Base-by-base conservation (phyloP, 192 early-diverging fungal genomes). In the Geranomyces michiganensis region DNA sequence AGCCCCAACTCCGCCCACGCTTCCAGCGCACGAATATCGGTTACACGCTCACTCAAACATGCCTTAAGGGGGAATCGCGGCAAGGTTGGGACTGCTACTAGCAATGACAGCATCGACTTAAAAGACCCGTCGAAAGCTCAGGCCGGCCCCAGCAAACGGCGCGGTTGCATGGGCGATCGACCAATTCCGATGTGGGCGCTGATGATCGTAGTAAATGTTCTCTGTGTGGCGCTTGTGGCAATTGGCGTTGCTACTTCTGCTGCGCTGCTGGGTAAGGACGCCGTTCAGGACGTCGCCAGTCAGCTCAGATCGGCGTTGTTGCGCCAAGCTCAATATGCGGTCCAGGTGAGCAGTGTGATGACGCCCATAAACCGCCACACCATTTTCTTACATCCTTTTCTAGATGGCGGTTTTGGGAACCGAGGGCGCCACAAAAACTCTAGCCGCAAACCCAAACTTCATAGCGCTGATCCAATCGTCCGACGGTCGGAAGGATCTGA, bases 131-230 rank as follows among this genome's bases (percentile, higher is more conserved):
- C 46, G 6, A 55, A 55, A 27, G 10, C 3, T 41, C 36, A 41
- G 36, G 5, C 36, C 3, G 36, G 5, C 36, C 36, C 36, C 10
- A 41, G 5, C 10, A 41, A 10, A 41, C 6, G 51, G 51, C 19
- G 26, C 51, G 51, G 51, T 7, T 24, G 19, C 51, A 55, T 55
- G 51, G 51, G 51, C 21, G 14, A 55, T 24, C 51, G 51, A 3
- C 51, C 51, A 6, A 27, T 55, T 15, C 51, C 51, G 6, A 24
- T 55, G 51, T 55, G 51, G 51, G 51, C 51, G 19, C 51, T 55
- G 51, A 55, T 55, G 51, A 55, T 55, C 14, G 26, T 55, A n/a
- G 51, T 55, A 7, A 55, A 55, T 15, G 51, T 55, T 15, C 15
- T 55, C 51, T 55, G 51, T 15, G 51, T 55, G 3, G 51, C 51